phyloP scores from a whole-genome alignment of 192 early-diverging fungal species.

The Linnemannia exigua region DNA sequence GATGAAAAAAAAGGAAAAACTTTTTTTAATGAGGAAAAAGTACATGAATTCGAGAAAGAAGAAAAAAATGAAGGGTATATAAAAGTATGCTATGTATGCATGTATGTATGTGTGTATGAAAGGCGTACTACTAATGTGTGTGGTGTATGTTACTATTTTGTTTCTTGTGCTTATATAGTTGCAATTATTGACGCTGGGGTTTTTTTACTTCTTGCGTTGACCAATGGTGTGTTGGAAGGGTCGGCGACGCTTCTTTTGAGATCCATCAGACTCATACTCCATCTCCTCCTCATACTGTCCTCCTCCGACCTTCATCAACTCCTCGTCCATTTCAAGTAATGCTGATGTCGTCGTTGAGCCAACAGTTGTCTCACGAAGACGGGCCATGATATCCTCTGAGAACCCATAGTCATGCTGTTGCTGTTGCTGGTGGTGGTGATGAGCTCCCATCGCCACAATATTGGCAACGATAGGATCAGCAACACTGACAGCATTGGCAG shows the following conservation, averaged over 20 bases:
- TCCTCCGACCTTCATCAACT: constrained; percentile 13
- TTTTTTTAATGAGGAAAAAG: neutral
- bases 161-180: too few species aligned
- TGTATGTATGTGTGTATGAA: neutral
- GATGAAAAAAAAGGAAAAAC: neutral
- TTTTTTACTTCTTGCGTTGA: constrained; percentile 24
- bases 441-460: neutral
- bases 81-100: neutral
- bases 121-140: neutral
- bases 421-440: neutral
- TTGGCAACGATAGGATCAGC: neutral
- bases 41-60: neutral
- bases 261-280: constrained; percentile 5
- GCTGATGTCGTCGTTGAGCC: neutral
- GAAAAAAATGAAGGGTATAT: constrained; percentile 12
- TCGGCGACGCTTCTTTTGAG: constrained; percentile 19
- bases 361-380: neutral
- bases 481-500: neutral
- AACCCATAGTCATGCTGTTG: neutral
- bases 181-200: neutral
- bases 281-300: constrained; percentile 8
- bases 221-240: constrained; percentile 7
- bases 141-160: neutral
- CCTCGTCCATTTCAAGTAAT: neutral
- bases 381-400: neutral